Evolutionary conservation across 306 rosid species (phyloP), one percentile per base, ranked within the genome.

Genomic region (Prosopis cineraria): DNA sequence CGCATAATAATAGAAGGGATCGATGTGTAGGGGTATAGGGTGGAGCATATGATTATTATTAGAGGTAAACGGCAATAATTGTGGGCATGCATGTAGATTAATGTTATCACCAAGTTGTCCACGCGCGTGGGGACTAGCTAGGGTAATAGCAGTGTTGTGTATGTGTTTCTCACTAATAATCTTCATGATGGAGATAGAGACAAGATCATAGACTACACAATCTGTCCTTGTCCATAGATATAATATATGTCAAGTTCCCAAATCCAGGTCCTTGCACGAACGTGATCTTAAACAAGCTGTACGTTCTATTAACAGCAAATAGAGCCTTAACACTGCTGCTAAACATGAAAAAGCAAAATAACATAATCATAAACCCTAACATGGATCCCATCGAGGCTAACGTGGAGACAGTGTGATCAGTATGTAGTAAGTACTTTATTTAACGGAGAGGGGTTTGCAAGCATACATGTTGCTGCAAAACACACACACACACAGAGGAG

Each of bases 31-130:
- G 14, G 25, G 12, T 10, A 10, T 3, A 36, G 70, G 44, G 43
- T 17, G 29, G 45, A 64, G 5, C 45, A 64, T 17, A 64, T 8
- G 19, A 50, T 50, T 50, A 50, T 19, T 50, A 48, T 24, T 24
- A 20, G 70, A 25, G 19, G 45, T 20, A 37, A 65, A 10, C 12
- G 0, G 31, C 44, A 64, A 65, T 37, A 65, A 65, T 37, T 65
- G 30, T 20, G 70, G 47, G 30, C 70, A 48, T 65, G 70, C 30
- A 65, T n/a, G 70, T 5, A 65, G 29, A 65, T 37, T n/a, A 65
- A 65, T n/a, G 70, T 4, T 20, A 20, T 41, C 70, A 8, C 47
- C 48, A 65, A 37, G 10, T 24, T 10, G 31, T 62, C 12, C 47
- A 37, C 25, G 30, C 70, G 70, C 70, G n/a, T 65, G 6, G 6